Base-by-base conservation (phyloP, 805 yeast species). In the Wickerhamiella sergipiensis region DNA sequence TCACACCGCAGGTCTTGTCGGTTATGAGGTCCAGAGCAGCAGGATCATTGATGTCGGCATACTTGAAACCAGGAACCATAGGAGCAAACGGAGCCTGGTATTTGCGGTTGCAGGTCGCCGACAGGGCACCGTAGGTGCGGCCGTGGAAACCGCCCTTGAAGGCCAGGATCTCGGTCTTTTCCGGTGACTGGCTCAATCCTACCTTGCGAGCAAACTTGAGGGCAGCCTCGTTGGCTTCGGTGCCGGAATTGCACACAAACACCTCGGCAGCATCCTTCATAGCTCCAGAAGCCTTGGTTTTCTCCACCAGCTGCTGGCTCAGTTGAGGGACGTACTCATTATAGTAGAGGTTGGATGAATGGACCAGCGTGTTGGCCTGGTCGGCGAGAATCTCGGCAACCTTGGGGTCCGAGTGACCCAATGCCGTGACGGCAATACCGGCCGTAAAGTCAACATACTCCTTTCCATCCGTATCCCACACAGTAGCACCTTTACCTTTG, bases 391-490 rank as follows among this genome's bases (percentile, higher is more conserved):
- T 77, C 50, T 82, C 70, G 6, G 95, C 76, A 38, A 92, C 75
- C 55, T 80, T 82, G 3, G 80, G 79, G 59, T 92, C 76, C 23
- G 88, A 72, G 63, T 92, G 97, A 2, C 98, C 98, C 55, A 92
- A 71, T 0, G 85, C 82, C n/a, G 95, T 90, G 15, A 92, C 98
- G 0, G 98, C 97, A 58, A 92, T 90, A 49, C 98, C 98, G 1
- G 97, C 88, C 1, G 90, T 81, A 67, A 92, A 90, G 64, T 92
- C 98, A 48, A 92, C 74, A 62, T 82, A 92, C 63, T 82, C 75
- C 46, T 66, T 65, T 53, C 83, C 83, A 59, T 85, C 87, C 47
- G 83, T 67, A 65, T 92, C 98, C 72, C 81, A 88, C 50, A 92
- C 64, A 50, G 72, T 72, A n/a, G 88, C 78, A 18, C 95, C 95